Percentiles rank a stretch among this genome's conserved stretches.
Evolutionary conservation across 257 asterid genomes (phyloP).

Genomic region (Nicotiana sylvestris): DNA sequence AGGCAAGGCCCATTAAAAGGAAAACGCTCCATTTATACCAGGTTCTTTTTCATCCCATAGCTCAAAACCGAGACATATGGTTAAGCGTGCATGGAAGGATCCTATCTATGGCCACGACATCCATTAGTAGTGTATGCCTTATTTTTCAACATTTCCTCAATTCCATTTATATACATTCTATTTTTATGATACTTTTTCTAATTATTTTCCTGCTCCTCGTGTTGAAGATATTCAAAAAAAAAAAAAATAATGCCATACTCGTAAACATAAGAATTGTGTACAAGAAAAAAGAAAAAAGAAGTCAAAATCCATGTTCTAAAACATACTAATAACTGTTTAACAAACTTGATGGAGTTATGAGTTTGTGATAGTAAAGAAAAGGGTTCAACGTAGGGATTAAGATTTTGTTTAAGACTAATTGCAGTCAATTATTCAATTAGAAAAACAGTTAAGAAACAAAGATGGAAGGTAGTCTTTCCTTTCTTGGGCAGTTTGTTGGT

Average conservation of each 20-base stretch:
- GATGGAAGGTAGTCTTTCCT: constrained; percentile 29
- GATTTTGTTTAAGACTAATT: background rate
- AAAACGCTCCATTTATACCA: too few species aligned
- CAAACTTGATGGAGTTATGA: constrained; percentile 8
- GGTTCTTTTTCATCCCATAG: too few species aligned
- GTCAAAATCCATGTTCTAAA: background rate
- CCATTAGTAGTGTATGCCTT: background rate
- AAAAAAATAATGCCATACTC: background rate
- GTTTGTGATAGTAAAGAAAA: background rate
- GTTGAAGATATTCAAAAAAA: background rate
- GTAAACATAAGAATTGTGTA: background rate
- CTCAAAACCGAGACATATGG: too few species aligned
- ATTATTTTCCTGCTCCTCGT: background rate
- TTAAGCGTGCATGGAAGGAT: too few species aligned
- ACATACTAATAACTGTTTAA: background rate
- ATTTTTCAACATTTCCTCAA: background rate
- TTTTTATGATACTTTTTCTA: background rate
- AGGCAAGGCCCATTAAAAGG: too few species aligned
- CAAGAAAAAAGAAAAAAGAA: background rate
- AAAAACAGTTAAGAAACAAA: constrained; percentile 12
- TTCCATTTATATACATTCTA: background rate
- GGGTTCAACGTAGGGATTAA: constrained; percentile 1
- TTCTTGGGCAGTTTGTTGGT: constrained; percentile 35
- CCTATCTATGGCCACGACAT: too few species aligned
- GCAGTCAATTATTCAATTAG: constrained; percentile 5